Base-by-base conservation (phyloP, 331 rosid genomes). In the Quercus tomentella region DNA sequence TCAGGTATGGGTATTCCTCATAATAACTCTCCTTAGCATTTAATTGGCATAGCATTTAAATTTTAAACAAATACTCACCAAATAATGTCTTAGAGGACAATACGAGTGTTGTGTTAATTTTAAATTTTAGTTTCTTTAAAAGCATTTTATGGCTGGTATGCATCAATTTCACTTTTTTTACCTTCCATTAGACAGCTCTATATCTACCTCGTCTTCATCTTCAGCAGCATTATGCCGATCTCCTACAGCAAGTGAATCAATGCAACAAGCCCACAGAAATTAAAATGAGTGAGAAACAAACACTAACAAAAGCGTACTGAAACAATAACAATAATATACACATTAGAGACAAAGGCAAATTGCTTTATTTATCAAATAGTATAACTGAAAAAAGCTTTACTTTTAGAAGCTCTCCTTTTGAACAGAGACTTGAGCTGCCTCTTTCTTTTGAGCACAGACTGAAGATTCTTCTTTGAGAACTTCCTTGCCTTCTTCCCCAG, bases 401-500 rank as follows among this genome's bases (percentile, higher is more conserved):
- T 90, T 84, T 91, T 91, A 23, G 97, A 87, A 83, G 90, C 81
- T 91, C 74, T 95, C 89, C 88, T 90, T 83, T 95, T 92, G 90
- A 95, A 90, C 83, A 77, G 79, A 43, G 99, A 86, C 41, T 89
- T 90, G 45, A 85, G 74, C 86, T 92, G 90, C 79, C 99, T 90
- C 72, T 92, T 78, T 79, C 85, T 85, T 82, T 86, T 90, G 67
- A 74, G 85, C 73, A 95, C 97, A 17, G 99, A 90, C 84, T 91
- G 98, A 31, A 95, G 88, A 77, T 93, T 93, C 90, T 96, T 96
- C 82, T 86, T 96, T 0, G 98, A 95, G 28, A 96, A 96, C 88
- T 95, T 95, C 91, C 98, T 88, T 5, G 97, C 98, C 75, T 91
- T 95, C 90, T 90, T 93, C 60, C 98, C 99, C 20, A 95, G 85